Percentiles rank a stretch among this genome's conserved stretches.
These are phyloP conservation scores for Globisporangium irregulare DNA, from an alignment of 352 stramenopile species.

Conservation along the genomic window DNA sequence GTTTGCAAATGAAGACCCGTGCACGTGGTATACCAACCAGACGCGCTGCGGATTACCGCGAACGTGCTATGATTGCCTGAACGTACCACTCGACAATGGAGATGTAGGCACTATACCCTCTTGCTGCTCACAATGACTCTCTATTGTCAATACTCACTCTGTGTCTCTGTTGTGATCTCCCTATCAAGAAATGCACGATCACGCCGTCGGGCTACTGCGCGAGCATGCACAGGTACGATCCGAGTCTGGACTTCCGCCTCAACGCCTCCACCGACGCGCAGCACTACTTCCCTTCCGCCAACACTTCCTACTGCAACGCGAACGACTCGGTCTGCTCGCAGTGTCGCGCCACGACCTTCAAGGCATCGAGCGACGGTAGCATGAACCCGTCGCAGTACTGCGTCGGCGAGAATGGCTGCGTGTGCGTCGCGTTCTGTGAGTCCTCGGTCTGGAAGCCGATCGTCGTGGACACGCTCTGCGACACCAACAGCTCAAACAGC, in stretches of 20 bases:
- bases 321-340: constrained; percentile 25
- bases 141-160: not conserved
- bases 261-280: constrained; percentile 16
- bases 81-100: constrained; percentile 22
- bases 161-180: not conserved
- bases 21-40: constrained; percentile 33
- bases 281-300: constrained; percentile 44
- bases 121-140: not conserved
- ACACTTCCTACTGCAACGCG: constrained; percentile 47
- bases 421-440: constrained; percentile 41
- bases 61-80: constrained; percentile 41
- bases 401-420: constrained; percentile 27
- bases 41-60: constrained; percentile 26
- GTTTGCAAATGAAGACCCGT: constrained; percentile 29
- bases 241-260: constrained; percentile 23
- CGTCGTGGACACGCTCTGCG: constrained; percentile 20
- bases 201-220: constrained; percentile 33
- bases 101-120: not conserved
- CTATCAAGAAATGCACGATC: constrained; percentile 27
- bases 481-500: constrained; percentile 10
- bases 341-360: constrained; percentile 18
- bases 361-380: not conserved
- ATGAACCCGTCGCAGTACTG: constrained; percentile 28
- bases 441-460: constrained; percentile 22
- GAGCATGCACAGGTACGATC: constrained; percentile 26